phyloP scores from a whole-genome alignment of 108 stramenopile species.

The Fragilariopsis cylindrus region DNA sequence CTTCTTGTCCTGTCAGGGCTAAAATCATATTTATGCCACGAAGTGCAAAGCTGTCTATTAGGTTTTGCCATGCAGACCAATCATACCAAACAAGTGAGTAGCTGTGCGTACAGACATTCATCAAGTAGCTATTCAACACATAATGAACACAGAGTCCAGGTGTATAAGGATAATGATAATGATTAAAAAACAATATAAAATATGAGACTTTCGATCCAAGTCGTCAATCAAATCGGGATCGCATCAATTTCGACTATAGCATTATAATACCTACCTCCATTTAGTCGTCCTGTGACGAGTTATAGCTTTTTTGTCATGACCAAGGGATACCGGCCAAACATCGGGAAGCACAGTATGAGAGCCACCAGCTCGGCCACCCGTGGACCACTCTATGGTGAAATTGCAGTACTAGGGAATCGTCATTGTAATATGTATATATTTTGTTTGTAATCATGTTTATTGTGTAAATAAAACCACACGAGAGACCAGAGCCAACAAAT shows the following conservation, averaged over 20 bases:
- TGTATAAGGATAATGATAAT: background rate
- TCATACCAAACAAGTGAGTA: constrained; percentile 56
- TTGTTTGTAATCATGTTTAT: no score
- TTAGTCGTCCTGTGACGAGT: background rate
- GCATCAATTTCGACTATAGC: background rate
- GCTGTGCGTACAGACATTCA: constrained; percentile 57
- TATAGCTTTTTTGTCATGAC: background rate
- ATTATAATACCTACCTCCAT: background rate
- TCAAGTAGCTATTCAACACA: constrained; percentile 26
- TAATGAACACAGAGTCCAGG: background rate
- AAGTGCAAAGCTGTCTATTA: constrained; percentile 50
- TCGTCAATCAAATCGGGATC: background rate
- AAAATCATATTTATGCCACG: constrained; percentile 49
- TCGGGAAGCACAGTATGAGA: constrained; percentile 16
- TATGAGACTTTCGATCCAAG: background rate
- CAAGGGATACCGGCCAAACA: constrained; percentile 9
- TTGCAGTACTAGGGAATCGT: constrained; percentile 7
- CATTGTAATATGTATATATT: no score
- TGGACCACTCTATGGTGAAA: constrained; percentile 19
- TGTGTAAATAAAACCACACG: no score
- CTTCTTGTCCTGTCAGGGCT: constrained; percentile 59
- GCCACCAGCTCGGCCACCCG: constrained; percentile 14
- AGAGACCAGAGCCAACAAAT: no score
- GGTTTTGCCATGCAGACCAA: constrained; percentile 35
- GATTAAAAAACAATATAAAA: background rate